Base-by-base conservation (phyloP, 2,329 filamentous ascomycete species). In the Fusarium begoniae region DNA sequence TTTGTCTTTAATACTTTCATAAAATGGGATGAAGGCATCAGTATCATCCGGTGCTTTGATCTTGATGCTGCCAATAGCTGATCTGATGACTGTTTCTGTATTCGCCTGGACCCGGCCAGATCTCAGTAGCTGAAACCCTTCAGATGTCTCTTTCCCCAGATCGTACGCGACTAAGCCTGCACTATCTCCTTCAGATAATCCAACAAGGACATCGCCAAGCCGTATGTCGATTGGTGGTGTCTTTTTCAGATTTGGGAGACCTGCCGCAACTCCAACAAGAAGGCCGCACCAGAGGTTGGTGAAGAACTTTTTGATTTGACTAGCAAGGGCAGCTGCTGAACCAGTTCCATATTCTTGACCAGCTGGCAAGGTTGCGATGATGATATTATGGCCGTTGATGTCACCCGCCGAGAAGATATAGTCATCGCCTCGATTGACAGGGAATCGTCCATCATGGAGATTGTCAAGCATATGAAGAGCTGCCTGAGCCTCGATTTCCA, bases 161-260 rank as follows among this genome's bases (percentile, higher is more conserved):
- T 80, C 78, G 35, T 83, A 84, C 1, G 80, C 73, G 4, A 83
- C 51, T 0, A 83, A 47, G 0, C 74, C 81, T 1, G 80, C 64
- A 22, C 66, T 75, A 0, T 81, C 75, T 0, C 75, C 72, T 1
- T 76, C 58, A 0, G 78, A 66, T 5, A 81, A 51, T 12, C 74
- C 79, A 3, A 84, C 80, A 10, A 84, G 77, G 1, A 84, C 76
- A 69, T 84, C 81, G 2, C 82, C 82, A n/a, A 84, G 77, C 7
- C 82, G 79, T 18, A 84, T 84, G 66, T 84, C 82, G 5, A 73
- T 71, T 4, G 77, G 73, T 0, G 81, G 80, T 4, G 2, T 55
- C 44, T 55, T 40, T 3, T 47, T 55, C 6, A 81, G 66, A 35
- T 80, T 73, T 0, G 81, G 82, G 5, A 84, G 76, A 0, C 82